Evolutionary conservation across 1,284 basidiomycete genomes (phyloP).

Genomic region (Microbotryum scabiosae): DNA sequence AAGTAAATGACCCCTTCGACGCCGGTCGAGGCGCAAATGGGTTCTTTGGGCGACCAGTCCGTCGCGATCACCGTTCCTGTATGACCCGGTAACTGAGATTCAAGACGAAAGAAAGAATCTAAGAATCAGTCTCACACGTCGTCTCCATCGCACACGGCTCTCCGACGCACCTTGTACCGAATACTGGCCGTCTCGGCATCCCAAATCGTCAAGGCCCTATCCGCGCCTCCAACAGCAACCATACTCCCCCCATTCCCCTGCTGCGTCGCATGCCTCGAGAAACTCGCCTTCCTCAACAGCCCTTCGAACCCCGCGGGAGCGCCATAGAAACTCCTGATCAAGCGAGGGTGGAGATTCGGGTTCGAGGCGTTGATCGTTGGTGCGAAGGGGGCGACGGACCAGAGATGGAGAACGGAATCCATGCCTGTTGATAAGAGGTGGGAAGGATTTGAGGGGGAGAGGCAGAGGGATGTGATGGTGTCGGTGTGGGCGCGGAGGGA

Average conservation of each 20-base stretch:
- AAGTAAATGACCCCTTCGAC: conserved; percentile 73
- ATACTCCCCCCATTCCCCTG: conserved; percentile 22
- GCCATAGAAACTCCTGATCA: conserved; percentile 67
- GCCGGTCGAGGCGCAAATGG: conserved; percentile 74
- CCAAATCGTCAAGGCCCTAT: conserved; percentile 71
- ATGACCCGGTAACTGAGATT: conserved; percentile 71
- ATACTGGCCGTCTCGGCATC: conserved; percentile 61
- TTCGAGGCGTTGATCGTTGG: conserved; percentile 52
- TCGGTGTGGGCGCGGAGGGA: conserved; percentile 63
- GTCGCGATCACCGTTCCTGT: conserved; percentile 85
- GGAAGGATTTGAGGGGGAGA: conserved; percentile 69
- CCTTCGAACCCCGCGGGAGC: conserved; percentile 87
- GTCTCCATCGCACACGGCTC: background rate
- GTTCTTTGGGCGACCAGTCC: conserved; percentile 85
- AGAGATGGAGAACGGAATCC: conserved; percentile 74
- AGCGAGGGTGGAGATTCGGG: conserved; percentile 44
- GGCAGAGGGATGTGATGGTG: conserved; percentile 70
- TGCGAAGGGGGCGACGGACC: conserved; percentile 85
- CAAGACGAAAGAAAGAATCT: too few species aligned
- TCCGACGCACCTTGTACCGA: conserved; percentile 60
- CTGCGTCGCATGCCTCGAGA: conserved; percentile 44
- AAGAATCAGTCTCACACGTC: conserved; percentile 6
- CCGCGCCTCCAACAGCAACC: conserved; percentile 46
- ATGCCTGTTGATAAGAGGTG: conserved; percentile 79
- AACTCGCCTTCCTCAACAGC: conserved; percentile 65